Evolutionary conservation across 805 yeast species (phyloP).

Genomic region (Dipodascopsis uninucleata): DNA sequence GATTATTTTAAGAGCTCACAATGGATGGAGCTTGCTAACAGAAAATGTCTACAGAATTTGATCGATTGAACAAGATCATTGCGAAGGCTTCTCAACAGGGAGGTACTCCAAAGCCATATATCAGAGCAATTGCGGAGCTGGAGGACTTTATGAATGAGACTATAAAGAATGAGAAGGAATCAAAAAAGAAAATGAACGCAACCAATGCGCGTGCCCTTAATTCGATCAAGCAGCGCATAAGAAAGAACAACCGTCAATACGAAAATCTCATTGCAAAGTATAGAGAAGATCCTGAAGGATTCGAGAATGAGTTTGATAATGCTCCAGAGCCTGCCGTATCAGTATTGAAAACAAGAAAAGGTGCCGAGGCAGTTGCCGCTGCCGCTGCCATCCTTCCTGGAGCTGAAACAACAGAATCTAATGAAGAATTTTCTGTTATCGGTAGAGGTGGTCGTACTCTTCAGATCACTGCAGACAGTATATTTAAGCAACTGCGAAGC

Average conservation of each 20-base stretch:
- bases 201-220: slow-evolving; percentile 81
- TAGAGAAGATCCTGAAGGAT: slow-evolving; percentile 69
- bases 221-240: slow-evolving; percentile 81
- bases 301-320: slow-evolving; percentile 47
- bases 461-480: slow-evolving; percentile 43
- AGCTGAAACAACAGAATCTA: slow-evolving; percentile 37
- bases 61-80: slow-evolving; percentile 63
- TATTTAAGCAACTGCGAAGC: slow-evolving; percentile 68
- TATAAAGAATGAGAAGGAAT: slow-evolving; percentile 49
- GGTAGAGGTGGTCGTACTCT: slow-evolving; percentile 40
- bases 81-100: slow-evolving; percentile 71
- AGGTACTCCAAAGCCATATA: slow-evolving; percentile 66
- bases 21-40: slow-evolving; percentile 1
- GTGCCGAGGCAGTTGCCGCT: slow-evolving; percentile 33
- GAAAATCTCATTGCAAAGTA: slow-evolving; percentile 55
- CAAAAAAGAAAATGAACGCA: slow-evolving; percentile 73
- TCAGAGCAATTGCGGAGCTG: slow-evolving; percentile 64
- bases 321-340: slow-evolving; percentile 22
- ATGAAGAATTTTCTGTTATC: slow-evolving; percentile 40
- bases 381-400: slow-evolving; percentile 36
- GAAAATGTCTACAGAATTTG: slow-evolving; percentile 52
- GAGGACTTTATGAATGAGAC: slow-evolving; percentile 62
- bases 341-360: slow-evolving; percentile 14
- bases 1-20: background rate
- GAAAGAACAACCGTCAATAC: slow-evolving; percentile 70